Evolutionary conservation across 371 early-diverging fungal species (phyloP), one percentile per base, ranked within the genome.

Genomic region (Smittium mucronatum): DNA sequence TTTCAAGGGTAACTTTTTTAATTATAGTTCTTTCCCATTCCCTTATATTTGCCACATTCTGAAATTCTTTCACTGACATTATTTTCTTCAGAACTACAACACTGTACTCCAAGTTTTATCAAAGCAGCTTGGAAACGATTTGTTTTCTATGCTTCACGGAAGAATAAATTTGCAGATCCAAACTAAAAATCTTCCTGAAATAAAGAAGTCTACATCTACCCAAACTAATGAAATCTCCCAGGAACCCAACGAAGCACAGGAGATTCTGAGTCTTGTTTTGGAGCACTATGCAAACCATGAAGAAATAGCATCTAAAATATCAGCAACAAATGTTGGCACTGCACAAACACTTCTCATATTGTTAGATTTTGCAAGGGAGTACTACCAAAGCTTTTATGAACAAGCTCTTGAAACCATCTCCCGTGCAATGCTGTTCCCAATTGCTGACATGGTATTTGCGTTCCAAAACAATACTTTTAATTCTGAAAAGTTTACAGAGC

Each of bases 101-200:
- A 81, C 77, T 2, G 93, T 93, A 29, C 77, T 92, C 1, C 81
- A 81, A 47, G 82, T 93, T n/a, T 71, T 94, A 72, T 85, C 84
- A 72, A 82, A 84, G 70, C 86, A 89, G 73, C 76, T 95, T 57
- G 88, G 90, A 58, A 90, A 91, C 66, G 81, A 79, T 2, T 73
- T 88, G 31, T 65, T 36, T 47, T 47, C 64, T 1, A 30, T 26
- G 1, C 34, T 35, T 2, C 65, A 58, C 28, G 67, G 61, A 2
- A 68, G 34, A 30, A 69, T 72, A 32, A 65, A 66, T 60, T 31
- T 68, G 30, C 33, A 36, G 21, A 31, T 33, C 25, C 64, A 29
- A 33, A 8, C 36, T 16, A 33, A 31, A 17, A 21, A 28, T 57
- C 59, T 15, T 26, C 28, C 28, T 2, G 28, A 59, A 15, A 59